Base-by-base conservation (phyloP, 768 basidiomycete genomes). In the Boletus sensibilis region DNA sequence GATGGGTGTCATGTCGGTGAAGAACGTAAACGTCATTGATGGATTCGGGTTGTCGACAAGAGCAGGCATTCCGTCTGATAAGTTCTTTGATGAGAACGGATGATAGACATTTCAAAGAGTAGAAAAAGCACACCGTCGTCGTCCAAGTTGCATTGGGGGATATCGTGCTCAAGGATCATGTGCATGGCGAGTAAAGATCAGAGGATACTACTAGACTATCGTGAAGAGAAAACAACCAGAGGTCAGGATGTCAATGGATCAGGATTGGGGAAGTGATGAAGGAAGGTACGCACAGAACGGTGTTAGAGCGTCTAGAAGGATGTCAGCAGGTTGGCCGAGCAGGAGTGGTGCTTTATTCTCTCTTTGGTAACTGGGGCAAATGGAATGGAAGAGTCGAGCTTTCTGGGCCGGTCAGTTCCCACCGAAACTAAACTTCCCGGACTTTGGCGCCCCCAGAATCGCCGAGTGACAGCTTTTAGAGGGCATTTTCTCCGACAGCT, bases 21-120 rank as follows among this genome's bases (percentile, higher is more conserved):
- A 79, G 72, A 87, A 86, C n/a, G 84, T 86, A 72, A 81, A 84
- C 41, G 78, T 80, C 76, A 79, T 78, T 31, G 76, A 72, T 57
- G 79, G 75, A 62, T 72, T 75, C 57, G 79, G 80, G 65, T 79
- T 78, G 64, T 85, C 82, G 63, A 83, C 76, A 63, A 79, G 74
- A 38, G 79, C 75, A 9, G 79, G 79, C 78, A 81, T 79, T 18
- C 71, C 71, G 68, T 78, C 81, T 80, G 66, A 58, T 51, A 45
- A 43, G 56, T 35, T 20, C 31, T 20, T 46, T 37, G 52, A 52
- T 62, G 53, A 63, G 57, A 29, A 62, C 27, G 34, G 57, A 43
- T 10, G 35, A 31, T 33, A 20, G 45, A 21, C 4, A 54, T 10
- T 33, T 11, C 21, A 25, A n/a, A 42, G 20, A 25, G 18, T 2